Evolutionary conservation across 2,329 filamentous ascomycete species (phyloP).

Genomic region (Colletotrichum falcatum): DNA sequence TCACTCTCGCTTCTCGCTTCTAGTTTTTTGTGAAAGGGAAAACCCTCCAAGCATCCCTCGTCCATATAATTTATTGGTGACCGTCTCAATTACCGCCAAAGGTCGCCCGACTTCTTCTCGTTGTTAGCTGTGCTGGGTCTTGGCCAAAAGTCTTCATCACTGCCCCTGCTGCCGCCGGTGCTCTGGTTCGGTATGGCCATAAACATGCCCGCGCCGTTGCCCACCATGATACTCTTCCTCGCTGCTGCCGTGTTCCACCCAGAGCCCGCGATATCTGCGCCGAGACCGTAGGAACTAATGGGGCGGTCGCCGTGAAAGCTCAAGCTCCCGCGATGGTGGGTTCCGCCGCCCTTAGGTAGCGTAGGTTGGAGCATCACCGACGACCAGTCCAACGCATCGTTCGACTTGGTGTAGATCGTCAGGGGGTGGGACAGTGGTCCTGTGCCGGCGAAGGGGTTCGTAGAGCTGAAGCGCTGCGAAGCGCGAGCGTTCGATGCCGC

Average conservation of each 20-base stretch:
- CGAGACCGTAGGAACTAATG: slow-evolving; percentile 68
- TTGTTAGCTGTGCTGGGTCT: slow-evolving; percentile 39
- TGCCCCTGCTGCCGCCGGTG: slow-evolving; percentile 40
- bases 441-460: slow-evolving; percentile 58
- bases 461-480: slow-evolving; percentile 66
- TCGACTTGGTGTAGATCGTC: slow-evolving; percentile 70
- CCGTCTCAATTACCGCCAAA: slow-evolving; percentile 28
- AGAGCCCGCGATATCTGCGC: slow-evolving; percentile 60
- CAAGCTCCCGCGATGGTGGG: slow-evolving; percentile 39
- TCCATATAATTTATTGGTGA: not conserved
- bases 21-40: not conserved
- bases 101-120: slow-evolving; percentile 35
- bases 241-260: slow-evolving; percentile 66
- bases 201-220: slow-evolving; percentile 64
- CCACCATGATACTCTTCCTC: slow-evolving; percentile 66
- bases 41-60: not conserved
- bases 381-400: slow-evolving; percentile 70
- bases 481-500: slow-evolving; percentile 45
- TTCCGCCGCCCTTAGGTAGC: slow-evolving; percentile 40
- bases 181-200: slow-evolving; percentile 60
- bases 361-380: slow-evolving; percentile 62
- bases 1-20: not conserved
- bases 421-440: slow-evolving; percentile 64
- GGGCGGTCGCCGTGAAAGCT: slow-evolving; percentile 53
- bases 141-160: slow-evolving; percentile 51